Evolutionary conservation across 1,284 basidiomycete species (phyloP), one percentile per base, ranked within the genome.

Genomic region (Takashimella koratensis): DNA sequence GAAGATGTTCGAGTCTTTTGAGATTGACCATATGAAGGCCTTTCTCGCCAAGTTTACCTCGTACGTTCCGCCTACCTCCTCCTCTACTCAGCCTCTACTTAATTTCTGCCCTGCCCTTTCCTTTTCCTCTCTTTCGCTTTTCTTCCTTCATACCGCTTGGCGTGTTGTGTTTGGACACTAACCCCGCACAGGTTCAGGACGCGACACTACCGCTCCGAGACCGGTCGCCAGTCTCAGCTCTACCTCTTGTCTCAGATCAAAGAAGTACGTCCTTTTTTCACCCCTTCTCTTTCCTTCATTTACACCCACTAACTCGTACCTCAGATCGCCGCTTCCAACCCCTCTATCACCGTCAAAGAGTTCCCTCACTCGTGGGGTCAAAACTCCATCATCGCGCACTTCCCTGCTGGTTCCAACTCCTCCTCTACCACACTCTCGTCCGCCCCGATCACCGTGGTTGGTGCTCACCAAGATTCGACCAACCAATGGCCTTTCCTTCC

Each of bases 291-390:
- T 48, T 58, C 41, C 47, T 52, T 45, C 45, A 53, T 53, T 43
- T n/a, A 21, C 43, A n/a, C 43, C 20, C 21, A 47, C 30, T 21
- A 22, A 3, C 22, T 49, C 39, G 49, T n/a, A n/a, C n/a, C 22
- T 46, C 66, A 90, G 88, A 84, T 87, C 64, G 89, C 88, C 4
- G 64, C 76, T 30, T 67, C 77, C 57, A 85, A 85, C 23, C 80
- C 84, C 8, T 76, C 76, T 26, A 87, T 95, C 66, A 82, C 80
- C 5, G 78, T 94, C 54, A 76, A 80, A 26, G 91, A 94, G 72
- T 97, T 97, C 71, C 62, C 80, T 54, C 95, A 98, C 73, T 76
- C 84, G 1, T 98, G 95, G 95, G 86, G 86, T 10, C 95, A 98
- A 80, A 88, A 90, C 76, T 84, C 85, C 45, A 88, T 98, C 67